Conservation (phyloP, 768 basidiomycete genomes). For the Xerocomus brunneocitrinus region DNA sequence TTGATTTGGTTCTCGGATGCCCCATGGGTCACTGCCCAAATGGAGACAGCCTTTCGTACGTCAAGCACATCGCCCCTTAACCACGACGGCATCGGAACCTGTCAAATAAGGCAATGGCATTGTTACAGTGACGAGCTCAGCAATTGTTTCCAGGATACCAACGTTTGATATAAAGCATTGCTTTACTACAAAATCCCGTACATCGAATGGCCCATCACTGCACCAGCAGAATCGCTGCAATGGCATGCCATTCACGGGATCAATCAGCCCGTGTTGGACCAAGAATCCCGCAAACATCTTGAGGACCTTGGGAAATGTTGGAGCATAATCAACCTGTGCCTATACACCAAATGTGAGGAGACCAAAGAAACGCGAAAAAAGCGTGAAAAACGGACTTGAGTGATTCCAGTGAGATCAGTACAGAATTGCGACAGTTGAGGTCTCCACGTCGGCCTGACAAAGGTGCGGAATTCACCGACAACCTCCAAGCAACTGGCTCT, state of each 20-base stretch:
- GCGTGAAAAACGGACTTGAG: constrained; percentile 61
- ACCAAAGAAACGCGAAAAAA: not conserved
- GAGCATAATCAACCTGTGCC: constrained; percentile 78
- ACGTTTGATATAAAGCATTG: constrained; percentile 87
- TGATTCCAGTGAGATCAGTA: constrained; percentile 83
- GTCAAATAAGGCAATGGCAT: constrained; percentile 13
- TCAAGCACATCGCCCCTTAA: constrained; percentile 71
- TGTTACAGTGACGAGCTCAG: not conserved
- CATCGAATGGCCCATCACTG: constrained; percentile 78
- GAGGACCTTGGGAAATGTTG: constrained; percentile 68
- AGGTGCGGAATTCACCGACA: constrained; percentile 80
- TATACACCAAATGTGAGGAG: constrained; percentile 30
- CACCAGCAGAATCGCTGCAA: constrained; percentile 75
- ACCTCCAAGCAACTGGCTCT: constrained; percentile 56
- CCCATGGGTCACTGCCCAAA: constrained; percentile 32
- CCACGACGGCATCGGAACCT: constrained; percentile 72
- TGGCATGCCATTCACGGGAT: constrained; percentile 49
- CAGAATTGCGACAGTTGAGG: constrained; percentile 83
- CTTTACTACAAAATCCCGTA: constrained; percentile 83
- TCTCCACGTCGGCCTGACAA: constrained; percentile 83
- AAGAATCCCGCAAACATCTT: constrained; percentile 63
- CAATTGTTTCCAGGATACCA: constrained; percentile 18
- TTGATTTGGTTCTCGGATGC: constrained; percentile 7
- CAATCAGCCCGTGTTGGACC: constrained; percentile 63
- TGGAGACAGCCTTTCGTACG: constrained; percentile 56